Percentiles rank a stretch among this genome's conserved stretches.
phyloP scores from a whole-genome alignment of 2,329 filamentous ascomycete genomes.

The Xylaria sp. region DNA sequence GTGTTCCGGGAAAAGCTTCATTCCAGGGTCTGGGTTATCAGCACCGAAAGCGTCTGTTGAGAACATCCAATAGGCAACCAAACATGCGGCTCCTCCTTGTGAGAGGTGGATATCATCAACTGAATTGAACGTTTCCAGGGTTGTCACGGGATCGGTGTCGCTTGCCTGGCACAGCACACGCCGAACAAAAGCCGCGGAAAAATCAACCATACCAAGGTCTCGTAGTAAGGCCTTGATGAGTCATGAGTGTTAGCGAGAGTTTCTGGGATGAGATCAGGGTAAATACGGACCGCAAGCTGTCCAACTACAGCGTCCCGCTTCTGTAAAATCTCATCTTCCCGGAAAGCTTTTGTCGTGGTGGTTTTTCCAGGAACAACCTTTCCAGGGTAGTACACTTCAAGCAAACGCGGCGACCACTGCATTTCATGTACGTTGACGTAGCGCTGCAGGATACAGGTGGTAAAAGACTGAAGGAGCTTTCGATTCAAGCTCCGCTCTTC shows the following conservation, averaged over 20 bases:
- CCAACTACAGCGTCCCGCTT: conserved; percentile 74
- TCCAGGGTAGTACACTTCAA: conserved; percentile 74
- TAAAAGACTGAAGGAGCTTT: conserved; percentile 76
- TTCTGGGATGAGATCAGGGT: not conserved
- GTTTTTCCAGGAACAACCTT: conserved; percentile 69
- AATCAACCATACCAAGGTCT: conserved; percentile 65
- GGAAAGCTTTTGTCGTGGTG: conserved; percentile 72
- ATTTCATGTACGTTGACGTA: conserved; percentile 72
- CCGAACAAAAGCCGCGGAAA: conserved; percentile 58
- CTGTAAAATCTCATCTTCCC: conserved; percentile 68
- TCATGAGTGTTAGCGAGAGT: conserved; percentile 1
- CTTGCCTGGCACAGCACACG: conserved; percentile 55
- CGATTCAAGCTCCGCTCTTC: conserved; percentile 70
- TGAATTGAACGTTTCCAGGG: conserved; percentile 58
- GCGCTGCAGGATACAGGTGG: conserved; percentile 80
- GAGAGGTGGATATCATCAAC: conserved; percentile 66
- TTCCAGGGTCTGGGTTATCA: conserved; percentile 61
- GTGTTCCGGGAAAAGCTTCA: conserved; percentile 70
- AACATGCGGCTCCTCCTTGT: conserved; percentile 66
- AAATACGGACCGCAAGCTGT: conserved; percentile 68
- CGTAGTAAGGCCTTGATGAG: conserved; percentile 66
- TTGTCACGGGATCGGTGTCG: conserved; percentile 57
- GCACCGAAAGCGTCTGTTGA: conserved; percentile 70
- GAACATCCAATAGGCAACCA: conserved; percentile 71
- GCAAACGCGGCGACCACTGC: conserved; percentile 70